phyloP scores from a whole-genome alignment of 108 stramenopile genomes.

The Discostella stelligeroides region DNA sequence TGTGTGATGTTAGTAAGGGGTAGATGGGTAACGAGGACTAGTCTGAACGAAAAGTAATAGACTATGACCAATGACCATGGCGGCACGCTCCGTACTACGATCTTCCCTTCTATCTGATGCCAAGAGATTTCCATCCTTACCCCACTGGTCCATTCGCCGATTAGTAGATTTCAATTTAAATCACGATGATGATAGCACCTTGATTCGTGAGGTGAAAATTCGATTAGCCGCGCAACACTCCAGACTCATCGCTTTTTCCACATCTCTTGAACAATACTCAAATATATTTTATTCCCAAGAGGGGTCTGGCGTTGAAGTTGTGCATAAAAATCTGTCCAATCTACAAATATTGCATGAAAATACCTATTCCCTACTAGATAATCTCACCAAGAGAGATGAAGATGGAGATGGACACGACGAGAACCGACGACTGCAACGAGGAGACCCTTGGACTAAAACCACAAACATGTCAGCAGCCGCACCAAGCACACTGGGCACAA shows the following conservation, averaged over 20 bases:
- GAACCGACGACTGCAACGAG: too few species aligned
- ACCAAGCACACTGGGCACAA: slow-evolving; percentile 13
- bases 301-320: not conserved
- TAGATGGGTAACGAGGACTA: too few species aligned
- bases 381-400: slow-evolving; percentile 27
- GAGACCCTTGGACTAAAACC: too few species aligned
- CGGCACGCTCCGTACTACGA: slow-evolving; percentile 13
- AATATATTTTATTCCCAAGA: slow-evolving; percentile 12
- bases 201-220: slow-evolving; percentile 20
- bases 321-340: slow-evolving; percentile 25
- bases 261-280: slow-evolving; percentile 18
- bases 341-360: slow-evolving; percentile 43
- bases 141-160: slow-evolving; percentile 22
- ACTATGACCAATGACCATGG: slow-evolving; percentile 7
- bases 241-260: slow-evolving; percentile 17
- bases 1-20: too few species aligned
- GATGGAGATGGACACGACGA: too few species aligned
- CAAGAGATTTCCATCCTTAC: slow-evolving; percentile 2
- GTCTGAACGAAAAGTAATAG: too few species aligned
- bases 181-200: not conserved
- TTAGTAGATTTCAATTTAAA: slow-evolving; percentile 1
- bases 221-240: slow-evolving; percentile 26
- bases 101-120: slow-evolving; percentile 18
- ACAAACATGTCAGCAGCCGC: too few species aligned
- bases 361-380: slow-evolving; percentile 27